Conservation (phyloP, 106 monocot genomes). For the Dactylorhiza incarnata region DNA sequence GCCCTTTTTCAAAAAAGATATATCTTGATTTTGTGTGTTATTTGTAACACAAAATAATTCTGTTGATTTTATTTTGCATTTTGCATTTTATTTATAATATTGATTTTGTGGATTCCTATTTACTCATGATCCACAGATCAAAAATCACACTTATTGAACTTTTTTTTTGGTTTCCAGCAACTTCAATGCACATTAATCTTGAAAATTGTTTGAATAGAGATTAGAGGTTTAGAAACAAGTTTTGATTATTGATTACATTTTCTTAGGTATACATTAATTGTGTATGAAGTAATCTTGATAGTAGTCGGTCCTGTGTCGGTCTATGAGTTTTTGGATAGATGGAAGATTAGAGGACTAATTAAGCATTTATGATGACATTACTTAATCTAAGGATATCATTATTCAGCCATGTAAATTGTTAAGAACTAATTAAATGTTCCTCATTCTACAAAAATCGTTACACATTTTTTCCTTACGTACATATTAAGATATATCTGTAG, state of each 20-base stretch:
- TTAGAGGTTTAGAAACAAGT: not conserved
- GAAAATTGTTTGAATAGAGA: constrained; percentile 2
- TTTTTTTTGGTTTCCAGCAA: not conserved
- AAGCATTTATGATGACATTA: not conserved
- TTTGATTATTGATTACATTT: not conserved
- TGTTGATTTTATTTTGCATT: too few relatives aligned
- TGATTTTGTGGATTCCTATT: too few relatives aligned
- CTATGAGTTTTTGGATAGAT: not conserved
- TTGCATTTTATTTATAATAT: too few relatives aligned
- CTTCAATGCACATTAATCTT: not conserved
- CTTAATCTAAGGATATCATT: not conserved
- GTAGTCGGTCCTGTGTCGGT: not conserved
- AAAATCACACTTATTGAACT: too few relatives aligned
- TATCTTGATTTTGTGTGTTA: too few relatives aligned
- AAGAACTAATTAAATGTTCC: not conserved
- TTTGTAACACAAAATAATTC: too few relatives aligned
- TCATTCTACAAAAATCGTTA: not conserved
- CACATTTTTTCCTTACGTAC: not conserved
- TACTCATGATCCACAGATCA: not conserved
- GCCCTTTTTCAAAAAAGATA: too few relatives aligned
- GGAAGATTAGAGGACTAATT: not conserved
- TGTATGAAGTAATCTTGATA: not conserved
- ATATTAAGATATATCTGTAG: not conserved
- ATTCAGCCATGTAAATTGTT: not conserved
- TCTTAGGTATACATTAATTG: not conserved